Evolutionary conservation across 1,139 yeast genomes (phyloP), one percentile per base, ranked within the genome.

Genomic region (Debaryomycetaceae sp.): DNA sequence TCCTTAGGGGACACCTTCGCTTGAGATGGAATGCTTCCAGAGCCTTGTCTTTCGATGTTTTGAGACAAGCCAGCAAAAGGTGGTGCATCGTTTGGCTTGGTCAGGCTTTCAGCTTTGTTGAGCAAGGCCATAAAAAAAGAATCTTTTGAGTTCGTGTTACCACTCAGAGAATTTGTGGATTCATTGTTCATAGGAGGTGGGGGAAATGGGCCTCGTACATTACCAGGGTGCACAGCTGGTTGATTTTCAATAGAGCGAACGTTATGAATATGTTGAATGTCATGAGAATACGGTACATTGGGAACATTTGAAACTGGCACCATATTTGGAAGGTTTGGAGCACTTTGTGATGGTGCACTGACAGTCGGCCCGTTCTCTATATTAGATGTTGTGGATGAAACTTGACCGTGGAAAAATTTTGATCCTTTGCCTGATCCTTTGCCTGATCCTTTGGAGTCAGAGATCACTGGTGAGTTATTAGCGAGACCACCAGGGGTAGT

Each of bases 121-220:
- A 79, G 57, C 41, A 79, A 61, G 0, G 83, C 75, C 65, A 73
- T 66, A 55, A 79, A 78, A 47, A 79, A 79, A 5, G 75, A 61
- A 44, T 78, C 82, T 48, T 75, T 75, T 18, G 37, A 29, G 29
- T 37, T n/a, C 31, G 34, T 17, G 34, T 34, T 35, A 17, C 16
- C 11, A 3, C 11, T 32, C 36, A 43, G 5, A 18, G 40, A 11
- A 30, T 22, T 46, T 52, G 9, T 46, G 52, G 39, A 30, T 35
- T n/a, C 24, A 41, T 29, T 34, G 48, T 8, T 17, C 30, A 15
- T 19, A 37, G 30, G 40, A 45, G 13, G 41, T 33, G 5, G 17
- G 36, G 7, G 26, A 22, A 8, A 11, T 8, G 26, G 7, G 11
- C 2, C 11, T 22, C 11, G 26, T 11, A 22, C 26, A 22, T 22